These are phyloP conservation scores for Cytospora leucostoma DNA, from an alignment of 2,329 filamentous ascomycete genomes.

Conservation along the genomic window DNA sequence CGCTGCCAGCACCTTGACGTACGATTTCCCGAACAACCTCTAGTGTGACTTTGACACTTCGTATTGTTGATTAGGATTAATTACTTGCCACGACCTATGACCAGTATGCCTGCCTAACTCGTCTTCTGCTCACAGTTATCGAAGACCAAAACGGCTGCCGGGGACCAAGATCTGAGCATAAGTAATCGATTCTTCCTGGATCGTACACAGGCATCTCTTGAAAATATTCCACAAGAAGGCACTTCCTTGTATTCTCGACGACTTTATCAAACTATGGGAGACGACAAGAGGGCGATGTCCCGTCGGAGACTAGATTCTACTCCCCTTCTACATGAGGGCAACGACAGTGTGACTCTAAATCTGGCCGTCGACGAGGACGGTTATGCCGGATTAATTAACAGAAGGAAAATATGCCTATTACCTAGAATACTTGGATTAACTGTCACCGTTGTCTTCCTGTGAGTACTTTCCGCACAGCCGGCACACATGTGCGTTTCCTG, in stretches of 20 bases:
- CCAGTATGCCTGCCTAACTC: not conserved
- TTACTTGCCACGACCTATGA: not conserved
- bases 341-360: not conserved
- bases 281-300: not conserved
- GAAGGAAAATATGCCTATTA: slow-evolving; percentile 15
- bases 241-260: not conserved
- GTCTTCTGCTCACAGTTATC: not conserved
- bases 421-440: not conserved
- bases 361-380: not conserved
- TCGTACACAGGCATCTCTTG: not conserved
- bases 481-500: not conserved
- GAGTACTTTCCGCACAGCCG: not conserved
- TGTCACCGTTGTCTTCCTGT: slow-evolving; percentile 10
- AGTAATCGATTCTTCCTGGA: not conserved
- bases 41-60: slow-evolving; percentile 8
- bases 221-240: not conserved
- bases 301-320: slow-evolving; percentile 9
- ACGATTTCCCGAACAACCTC: too few species aligned
- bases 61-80: slow-evolving; percentile 10
- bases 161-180: not conserved
- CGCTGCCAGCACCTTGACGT: too few species aligned
- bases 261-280: not conserved
- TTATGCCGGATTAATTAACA: not conserved
- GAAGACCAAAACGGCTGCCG: not conserved
- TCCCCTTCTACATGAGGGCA: not conserved